phyloP scores from a whole-genome alignment of 1,284 basidiomycete species.

The Mycena citricolor region DNA sequence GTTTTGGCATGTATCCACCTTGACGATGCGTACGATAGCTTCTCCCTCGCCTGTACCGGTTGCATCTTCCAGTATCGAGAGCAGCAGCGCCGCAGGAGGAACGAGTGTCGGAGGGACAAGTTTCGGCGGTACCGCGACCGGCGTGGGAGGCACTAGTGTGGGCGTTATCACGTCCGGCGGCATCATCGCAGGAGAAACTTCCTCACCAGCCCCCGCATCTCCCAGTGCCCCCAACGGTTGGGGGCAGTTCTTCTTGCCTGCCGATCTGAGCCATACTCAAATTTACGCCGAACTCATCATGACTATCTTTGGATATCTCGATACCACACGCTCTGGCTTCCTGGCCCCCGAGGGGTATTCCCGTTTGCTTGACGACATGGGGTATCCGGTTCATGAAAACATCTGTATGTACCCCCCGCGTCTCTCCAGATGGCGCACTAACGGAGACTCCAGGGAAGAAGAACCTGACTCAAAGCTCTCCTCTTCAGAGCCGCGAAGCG shows the following conservation, averaged over 20 bases:
- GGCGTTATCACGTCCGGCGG: neutral
- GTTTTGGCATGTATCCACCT: too few species aligned
- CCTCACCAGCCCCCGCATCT: slow-evolving; percentile 2
- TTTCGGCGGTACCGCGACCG: too few species aligned
- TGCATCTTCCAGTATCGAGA: too few species aligned
- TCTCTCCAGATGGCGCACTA: too few species aligned
- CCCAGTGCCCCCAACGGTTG: slow-evolving; percentile 6
- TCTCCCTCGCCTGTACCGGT: neutral
- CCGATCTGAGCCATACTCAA: slow-evolving; percentile 12
- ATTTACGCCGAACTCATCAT: slow-evolving; percentile 4
- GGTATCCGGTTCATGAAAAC: slow-evolving; percentile 15
- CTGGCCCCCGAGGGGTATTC: slow-evolving; percentile 16
- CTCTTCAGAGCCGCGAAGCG: neutral
- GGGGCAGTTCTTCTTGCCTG: slow-evolving; percentile 13
- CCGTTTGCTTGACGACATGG: slow-evolving; percentile 19
- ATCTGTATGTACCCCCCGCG: slow-evolving; percentile 8
- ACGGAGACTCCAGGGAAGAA: neutral
- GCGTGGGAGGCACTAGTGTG: too few species aligned
- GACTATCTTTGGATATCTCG: slow-evolving; percentile 15
- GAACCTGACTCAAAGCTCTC: neutral
- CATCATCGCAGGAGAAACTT: slow-evolving; percentile 1
- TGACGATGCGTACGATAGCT: too few species aligned
- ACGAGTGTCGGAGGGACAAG: too few species aligned
- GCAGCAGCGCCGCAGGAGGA: too few species aligned
- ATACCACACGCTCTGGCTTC: slow-evolving; percentile 5